These are phyloP conservation scores for Lithospermum erythrorhizon DNA, from an alignment of 257 asterid species.

Conservation along the genomic window DNA sequence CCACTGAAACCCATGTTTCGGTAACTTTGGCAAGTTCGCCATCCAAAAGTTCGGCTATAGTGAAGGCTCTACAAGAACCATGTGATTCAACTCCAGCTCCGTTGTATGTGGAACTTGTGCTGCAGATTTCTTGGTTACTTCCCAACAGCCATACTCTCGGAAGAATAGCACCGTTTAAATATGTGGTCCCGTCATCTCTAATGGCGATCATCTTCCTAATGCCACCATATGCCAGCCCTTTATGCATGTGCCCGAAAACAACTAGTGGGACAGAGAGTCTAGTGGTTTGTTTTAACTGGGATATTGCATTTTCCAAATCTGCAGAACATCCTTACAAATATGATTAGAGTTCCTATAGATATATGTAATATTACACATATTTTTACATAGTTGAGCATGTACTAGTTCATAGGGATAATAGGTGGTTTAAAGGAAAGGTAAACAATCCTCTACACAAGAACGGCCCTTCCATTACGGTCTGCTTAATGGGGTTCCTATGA, in stretches of 20 bases:
- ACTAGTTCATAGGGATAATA: background rate
- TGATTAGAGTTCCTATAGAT: background rate
- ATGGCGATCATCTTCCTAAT: conserved; percentile 71
- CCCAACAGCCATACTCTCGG: conserved; percentile 48
- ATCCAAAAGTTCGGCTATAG: conserved; percentile 45
- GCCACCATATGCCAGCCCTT: conserved; percentile 59
- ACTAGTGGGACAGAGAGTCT: conserved; percentile 49
- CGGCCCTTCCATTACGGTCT: no score
- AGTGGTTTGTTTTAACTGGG: conserved; percentile 46
- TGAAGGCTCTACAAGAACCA: conserved; percentile 72
- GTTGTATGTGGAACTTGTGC: conserved; percentile 8
- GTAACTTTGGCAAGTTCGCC: conserved; percentile 49
- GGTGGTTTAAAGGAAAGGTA: background rate
- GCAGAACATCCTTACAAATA: conserved; percentile 17
- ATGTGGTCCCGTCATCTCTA: conserved; percentile 48
- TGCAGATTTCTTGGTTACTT: conserved; percentile 17
- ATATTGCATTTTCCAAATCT: conserved; percentile 72
- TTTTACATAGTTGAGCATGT: background rate
- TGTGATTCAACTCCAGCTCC: conserved; percentile 15
- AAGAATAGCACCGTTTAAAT: conserved; percentile 79
- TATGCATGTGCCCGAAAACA: conserved; percentile 98
- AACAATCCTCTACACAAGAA: no score
- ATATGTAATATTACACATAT: no score
- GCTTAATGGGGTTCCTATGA: no score
- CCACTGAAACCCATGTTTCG: conserved; percentile 82